Conservation (phyloP, 345 rosid species). For the Moringa oleifera region DNA sequence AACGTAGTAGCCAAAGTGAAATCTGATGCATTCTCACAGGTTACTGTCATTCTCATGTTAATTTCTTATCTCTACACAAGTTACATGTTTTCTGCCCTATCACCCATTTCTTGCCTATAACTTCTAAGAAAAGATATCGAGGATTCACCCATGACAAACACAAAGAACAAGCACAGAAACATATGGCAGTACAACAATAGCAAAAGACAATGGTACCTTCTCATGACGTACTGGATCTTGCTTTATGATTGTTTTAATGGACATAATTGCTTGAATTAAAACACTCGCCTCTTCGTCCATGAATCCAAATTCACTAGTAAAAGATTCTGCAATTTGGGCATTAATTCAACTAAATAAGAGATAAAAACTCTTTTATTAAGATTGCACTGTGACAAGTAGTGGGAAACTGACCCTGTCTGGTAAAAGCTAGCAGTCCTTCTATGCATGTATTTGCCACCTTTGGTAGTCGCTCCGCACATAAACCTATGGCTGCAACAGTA, state of each 20-base stretch:
- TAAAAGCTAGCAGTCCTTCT: conserved; percentile 64
- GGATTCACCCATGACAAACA: conserved; percentile 12
- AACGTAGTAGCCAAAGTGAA: background rate
- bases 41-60: background rate
- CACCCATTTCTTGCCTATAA: no score
- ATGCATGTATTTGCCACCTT: conserved; percentile 61
- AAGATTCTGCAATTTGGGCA: conserved; percentile 47
- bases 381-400: conserved; percentile 9
- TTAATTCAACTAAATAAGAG: conserved; percentile 16
- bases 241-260: conserved; percentile 72
- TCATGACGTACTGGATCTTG: conserved; percentile 71
- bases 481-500: conserved; percentile 82
- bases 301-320: conserved; percentile 37
- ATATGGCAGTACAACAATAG: conserved; percentile 14
- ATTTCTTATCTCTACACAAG: background rate
- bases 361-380: background rate
- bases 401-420: conserved; percentile 55
- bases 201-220: conserved; percentile 44
- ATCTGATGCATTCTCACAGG: background rate
- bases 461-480: conserved; percentile 68
- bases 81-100: no score
- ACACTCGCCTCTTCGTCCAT: conserved; percentile 60
- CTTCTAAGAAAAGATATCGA: conserved; percentile 10
- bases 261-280: conserved; percentile 68
- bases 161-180: background rate